Evolutionary conservation across 345 rosid genomes (phyloP).

Genomic region (Nasturtium officinale): DNA sequence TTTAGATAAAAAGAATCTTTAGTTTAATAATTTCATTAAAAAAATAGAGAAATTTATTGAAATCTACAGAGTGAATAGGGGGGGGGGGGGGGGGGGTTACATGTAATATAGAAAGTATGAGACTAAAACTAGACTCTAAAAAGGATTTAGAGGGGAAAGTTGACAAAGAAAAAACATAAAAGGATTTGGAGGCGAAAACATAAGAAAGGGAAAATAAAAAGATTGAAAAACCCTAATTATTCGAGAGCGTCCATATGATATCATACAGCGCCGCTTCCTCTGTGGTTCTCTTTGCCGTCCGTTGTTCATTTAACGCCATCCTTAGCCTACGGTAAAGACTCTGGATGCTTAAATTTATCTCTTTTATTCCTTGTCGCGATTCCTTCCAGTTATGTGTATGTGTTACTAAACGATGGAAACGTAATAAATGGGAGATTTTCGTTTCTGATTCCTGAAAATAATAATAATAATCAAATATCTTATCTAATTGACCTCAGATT

Average conservation of each 20-base stretch:
- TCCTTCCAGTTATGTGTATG: not conserved
- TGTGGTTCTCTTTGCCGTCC: constrained; percentile 5
- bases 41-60: not conserved
- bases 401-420: not conserved
- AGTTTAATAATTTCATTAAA: too few species aligned
- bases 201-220: constrained; percentile 1
- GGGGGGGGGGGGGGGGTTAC: too few species aligned
- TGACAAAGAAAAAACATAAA: not conserved
- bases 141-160: not conserved
- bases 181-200: constrained; percentile 16
- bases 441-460: not conserved
- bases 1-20: too few species aligned
- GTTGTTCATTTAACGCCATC: too few species aligned
- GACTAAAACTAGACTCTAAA: not conserved
- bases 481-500: constrained; percentile 2
- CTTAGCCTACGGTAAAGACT: constrained; percentile 29
- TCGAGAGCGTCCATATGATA: too few species aligned
- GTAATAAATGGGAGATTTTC: constrained; percentile 15
- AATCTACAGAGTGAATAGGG: not conserved
- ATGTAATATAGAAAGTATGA: not conserved
- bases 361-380: not conserved
- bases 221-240: constrained; percentile 34
- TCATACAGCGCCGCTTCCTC: constrained; percentile 26
- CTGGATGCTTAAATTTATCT: not conserved
- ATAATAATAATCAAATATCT: too few species aligned